phyloP scores from a whole-genome alignment of 352 stramenopile species.

The Pythium angustatum region DNA sequence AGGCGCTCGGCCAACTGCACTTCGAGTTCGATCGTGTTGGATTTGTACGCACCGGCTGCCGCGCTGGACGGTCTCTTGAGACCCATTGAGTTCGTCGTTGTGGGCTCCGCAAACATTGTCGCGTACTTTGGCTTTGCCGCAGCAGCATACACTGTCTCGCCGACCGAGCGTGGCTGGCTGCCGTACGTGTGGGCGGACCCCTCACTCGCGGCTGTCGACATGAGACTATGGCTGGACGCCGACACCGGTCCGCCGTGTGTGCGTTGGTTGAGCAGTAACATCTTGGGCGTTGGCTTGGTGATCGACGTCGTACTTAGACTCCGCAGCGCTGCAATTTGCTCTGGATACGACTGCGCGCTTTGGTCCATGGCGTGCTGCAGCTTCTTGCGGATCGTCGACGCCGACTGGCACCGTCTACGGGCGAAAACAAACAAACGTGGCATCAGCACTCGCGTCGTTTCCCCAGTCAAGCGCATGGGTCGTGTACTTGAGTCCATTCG shows the following conservation, averaged over 20 bases:
- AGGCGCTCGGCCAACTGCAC: conserved; percentile 62
- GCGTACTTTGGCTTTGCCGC: conserved; percentile 11
- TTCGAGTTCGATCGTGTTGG: conserved; percentile 53
- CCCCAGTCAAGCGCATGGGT: background rate
- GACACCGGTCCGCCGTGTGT: background rate
- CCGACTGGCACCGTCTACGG: conserved; percentile 69
- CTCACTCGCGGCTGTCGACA: background rate
- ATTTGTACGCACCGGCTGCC: conserved; percentile 44
- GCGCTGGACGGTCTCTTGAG: conserved; percentile 13
- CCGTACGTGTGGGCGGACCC: background rate
- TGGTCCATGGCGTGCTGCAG: conserved; percentile 59
- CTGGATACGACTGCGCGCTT: conserved; percentile 34
- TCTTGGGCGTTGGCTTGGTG: conserved; percentile 30
- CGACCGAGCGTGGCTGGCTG: conserved; percentile 4
- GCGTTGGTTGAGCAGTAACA: conserved; percentile 20
- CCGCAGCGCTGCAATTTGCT: conserved; percentile 44
- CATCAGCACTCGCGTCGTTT: background rate
- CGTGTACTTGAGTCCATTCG: conserved; percentile 30
- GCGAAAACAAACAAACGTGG: too few species aligned
- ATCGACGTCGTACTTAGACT: conserved; percentile 29
- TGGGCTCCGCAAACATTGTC: conserved; percentile 23
- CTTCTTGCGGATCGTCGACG: conserved; percentile 67
- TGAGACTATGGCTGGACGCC: background rate
- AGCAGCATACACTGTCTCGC: background rate
- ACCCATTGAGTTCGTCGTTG: background rate